Conservation (phyloP, 1,284 basidiomycete species). For the Marasmius oreades region DNA sequence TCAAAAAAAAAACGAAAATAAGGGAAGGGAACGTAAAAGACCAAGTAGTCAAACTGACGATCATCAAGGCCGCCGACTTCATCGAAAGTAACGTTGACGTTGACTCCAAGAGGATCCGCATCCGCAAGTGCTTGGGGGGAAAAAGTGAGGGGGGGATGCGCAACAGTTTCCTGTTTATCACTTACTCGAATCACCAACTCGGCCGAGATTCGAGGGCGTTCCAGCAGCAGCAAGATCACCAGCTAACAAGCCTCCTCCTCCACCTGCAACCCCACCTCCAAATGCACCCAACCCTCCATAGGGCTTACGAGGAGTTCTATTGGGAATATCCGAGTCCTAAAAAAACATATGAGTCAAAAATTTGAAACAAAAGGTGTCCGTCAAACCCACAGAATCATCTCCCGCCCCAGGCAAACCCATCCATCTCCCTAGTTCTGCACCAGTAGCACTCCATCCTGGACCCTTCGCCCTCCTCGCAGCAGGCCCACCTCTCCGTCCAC, state of each 20-base stretch:
- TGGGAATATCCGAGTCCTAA: slow-evolving; percentile 69
- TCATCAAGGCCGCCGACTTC: slow-evolving; percentile 97
- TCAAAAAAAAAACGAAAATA: background rate
- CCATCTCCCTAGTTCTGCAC: slow-evolving; percentile 70
- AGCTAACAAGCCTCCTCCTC: slow-evolving; percentile 50
- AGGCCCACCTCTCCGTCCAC: slow-evolving; percentile 29
- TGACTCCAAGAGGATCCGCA: slow-evolving; percentile 93
- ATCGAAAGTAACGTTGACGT: slow-evolving; percentile 92
- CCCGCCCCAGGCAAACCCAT: slow-evolving; percentile 58
- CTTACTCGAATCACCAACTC: slow-evolving; percentile 73
- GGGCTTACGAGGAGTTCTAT: slow-evolving; percentile 62
- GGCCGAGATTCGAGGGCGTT: slow-evolving; percentile 78
- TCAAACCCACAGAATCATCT: slow-evolving; percentile 58
- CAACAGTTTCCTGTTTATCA: slow-evolving; percentile 10
- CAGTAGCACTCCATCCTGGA: slow-evolving; percentile 73
- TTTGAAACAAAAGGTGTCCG: slow-evolving; percentile 1
- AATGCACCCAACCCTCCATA: slow-evolving; percentile 52
- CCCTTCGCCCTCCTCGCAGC: slow-evolving; percentile 35
- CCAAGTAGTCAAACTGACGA: slow-evolving; percentile 54
- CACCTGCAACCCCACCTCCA: slow-evolving; percentile 48
- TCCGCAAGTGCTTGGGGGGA: slow-evolving; percentile 76
- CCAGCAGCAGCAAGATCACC: slow-evolving; percentile 64
- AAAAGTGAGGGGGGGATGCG: slow-evolving; percentile 18
- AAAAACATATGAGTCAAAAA: slow-evolving; percentile 7
- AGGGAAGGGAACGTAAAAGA: slow-evolving; percentile 5